phyloP scores from a whole-genome alignment of 73 alveolate species.

The Breviolum minutum region DNA sequence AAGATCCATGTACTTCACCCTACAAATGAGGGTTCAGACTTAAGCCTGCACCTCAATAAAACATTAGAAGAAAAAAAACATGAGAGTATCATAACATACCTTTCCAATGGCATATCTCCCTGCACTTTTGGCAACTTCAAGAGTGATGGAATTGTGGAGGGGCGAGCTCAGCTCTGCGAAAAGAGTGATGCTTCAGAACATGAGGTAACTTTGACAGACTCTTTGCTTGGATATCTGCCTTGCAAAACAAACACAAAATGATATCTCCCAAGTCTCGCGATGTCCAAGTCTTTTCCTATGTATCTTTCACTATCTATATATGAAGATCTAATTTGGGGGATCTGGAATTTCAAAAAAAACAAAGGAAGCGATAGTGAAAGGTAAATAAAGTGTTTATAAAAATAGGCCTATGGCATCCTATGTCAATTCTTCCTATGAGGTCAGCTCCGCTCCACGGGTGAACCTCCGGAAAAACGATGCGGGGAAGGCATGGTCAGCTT shows the following conservation, averaged over 20 bases:
- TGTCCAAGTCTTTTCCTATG: too few relatives aligned
- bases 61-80: neutral
- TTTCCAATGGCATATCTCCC: neutral
- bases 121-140: slow-evolving; percentile 1
- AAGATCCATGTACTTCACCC: too few relatives aligned
- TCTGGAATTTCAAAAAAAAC: too few relatives aligned
- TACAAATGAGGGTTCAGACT: too few relatives aligned
- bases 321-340: too few relatives aligned
- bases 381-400: too few relatives aligned
- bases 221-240: too few relatives aligned
- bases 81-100: neutral
- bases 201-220: too few relatives aligned
- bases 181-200: neutral
- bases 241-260: too few relatives aligned
- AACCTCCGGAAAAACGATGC: slow-evolving; percentile 44
- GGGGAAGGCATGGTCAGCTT: neutral
- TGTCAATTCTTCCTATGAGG: neutral
- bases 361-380: too few relatives aligned
- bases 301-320: too few relatives aligned
- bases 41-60: neutral
- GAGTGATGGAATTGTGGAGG: slow-evolving; percentile 24
- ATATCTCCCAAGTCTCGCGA: too few relatives aligned
- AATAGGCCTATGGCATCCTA: neutral
- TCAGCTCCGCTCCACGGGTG: slow-evolving; percentile 80
- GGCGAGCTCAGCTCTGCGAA: slow-evolving; percentile 49